Evolutionary conservation across 805 yeast species (phyloP).

Genomic region (Teunomyces tritomae): DNA sequence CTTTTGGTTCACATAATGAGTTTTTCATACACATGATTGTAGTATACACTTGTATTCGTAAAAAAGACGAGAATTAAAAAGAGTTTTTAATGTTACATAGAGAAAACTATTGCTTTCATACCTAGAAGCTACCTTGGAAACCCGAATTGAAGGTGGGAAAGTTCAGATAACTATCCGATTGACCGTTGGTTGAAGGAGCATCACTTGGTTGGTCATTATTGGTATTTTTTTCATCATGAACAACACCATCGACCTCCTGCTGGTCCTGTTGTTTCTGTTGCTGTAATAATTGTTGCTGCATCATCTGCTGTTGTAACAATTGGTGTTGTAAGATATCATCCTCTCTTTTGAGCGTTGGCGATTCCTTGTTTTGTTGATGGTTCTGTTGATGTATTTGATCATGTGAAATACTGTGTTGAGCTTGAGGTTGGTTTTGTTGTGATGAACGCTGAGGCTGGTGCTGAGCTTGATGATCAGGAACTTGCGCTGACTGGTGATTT

Average conservation of each 20-base stretch:
- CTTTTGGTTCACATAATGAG: no score
- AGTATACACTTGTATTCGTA: neutral
- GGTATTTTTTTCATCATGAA: neutral
- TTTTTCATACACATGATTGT: neutral
- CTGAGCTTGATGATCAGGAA: neutral
- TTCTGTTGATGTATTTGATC: constrained; percentile 1
- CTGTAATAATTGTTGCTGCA: constrained; percentile 8
- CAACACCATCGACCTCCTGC: neutral
- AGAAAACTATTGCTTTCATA: neutral
- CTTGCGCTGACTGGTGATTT: neutral
- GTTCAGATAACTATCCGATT: constrained; percentile 2
- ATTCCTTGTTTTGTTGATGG: neutral
- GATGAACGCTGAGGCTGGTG: constrained; percentile 10
- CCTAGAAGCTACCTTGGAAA: constrained; percentile 8
- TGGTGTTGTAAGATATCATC: constrained; percentile 3
- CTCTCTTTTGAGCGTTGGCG: neutral
- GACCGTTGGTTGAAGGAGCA: neutral
- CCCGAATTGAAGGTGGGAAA: constrained; percentile 8
- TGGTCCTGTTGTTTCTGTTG: constrained; percentile 2
- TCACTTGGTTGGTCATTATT: neutral
- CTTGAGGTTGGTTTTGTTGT: constrained; percentile 7
- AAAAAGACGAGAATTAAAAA: constrained; percentile 3
- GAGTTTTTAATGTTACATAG: constrained; percentile 1
- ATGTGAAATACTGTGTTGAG: constrained; percentile 7
- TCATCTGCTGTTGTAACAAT: constrained; percentile 8